These are phyloP conservation scores for Pinus taeda DNA, from an alignment of 75 land plant genomes.

Conservation along the genomic window DNA sequence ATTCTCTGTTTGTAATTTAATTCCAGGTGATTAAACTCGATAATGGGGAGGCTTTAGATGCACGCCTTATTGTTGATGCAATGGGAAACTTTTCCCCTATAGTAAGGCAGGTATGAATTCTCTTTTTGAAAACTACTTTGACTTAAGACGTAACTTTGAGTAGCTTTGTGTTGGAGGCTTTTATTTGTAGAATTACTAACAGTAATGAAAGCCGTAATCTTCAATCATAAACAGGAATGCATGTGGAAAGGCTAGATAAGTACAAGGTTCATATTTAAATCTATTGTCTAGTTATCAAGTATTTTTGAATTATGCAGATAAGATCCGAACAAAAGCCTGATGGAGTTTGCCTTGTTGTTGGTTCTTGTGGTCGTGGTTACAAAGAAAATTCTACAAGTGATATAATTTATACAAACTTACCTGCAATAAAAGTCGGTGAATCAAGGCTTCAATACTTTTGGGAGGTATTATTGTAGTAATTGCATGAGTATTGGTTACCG, in stretches of 20 bases:
- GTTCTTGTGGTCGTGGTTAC: conserved; percentile 89
- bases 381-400: conserved; percentile 70
- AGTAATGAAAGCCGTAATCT: neutral
- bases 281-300: neutral
- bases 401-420: conserved; percentile 68
- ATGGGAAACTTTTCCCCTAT: conserved; percentile 98
- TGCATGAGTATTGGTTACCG: neutral
- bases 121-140: neutral
- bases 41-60: conserved; percentile 43
- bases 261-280: neutral
- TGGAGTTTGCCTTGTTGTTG: conserved; percentile 96
- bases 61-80: conserved; percentile 75
- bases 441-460: conserved; percentile 77
- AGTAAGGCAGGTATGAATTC: conserved; percentile 67
- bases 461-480: conserved; percentile 65
- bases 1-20: neutral
- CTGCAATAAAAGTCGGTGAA: conserved; percentile 44
- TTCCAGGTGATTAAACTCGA: conserved; percentile 42
- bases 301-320: conserved; percentile 37
- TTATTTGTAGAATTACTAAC: neutral
- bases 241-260: neutral
- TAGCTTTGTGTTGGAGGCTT: neutral
- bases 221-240: neutral
- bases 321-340: conserved; percentile 81
- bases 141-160: neutral